These are phyloP conservation scores for Populus trichocarpa DNA, from an alignment of 441 rosid genomes.

Conservation along the genomic window DNA sequence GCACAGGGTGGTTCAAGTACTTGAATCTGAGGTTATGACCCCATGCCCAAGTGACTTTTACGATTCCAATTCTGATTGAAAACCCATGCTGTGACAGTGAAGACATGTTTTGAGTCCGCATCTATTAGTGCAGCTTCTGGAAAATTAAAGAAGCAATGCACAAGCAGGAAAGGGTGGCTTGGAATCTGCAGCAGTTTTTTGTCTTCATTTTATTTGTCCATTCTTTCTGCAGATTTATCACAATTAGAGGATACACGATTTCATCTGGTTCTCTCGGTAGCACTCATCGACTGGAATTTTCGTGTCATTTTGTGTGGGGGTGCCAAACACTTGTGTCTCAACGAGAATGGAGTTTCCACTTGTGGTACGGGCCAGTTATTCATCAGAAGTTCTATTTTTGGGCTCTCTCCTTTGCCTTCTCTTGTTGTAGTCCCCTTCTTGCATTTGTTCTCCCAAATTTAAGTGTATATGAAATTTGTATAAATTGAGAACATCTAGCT, in stretches of 20 bases:
- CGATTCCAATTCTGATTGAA: slow-evolving; percentile 73
- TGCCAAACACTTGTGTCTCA: slow-evolving; percentile 6
- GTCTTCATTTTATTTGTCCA: slow-evolving; percentile 29
- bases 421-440: slow-evolving; percentile 12
- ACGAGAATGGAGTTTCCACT: slow-evolving; percentile 16
- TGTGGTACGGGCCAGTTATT: slow-evolving; percentile 17
- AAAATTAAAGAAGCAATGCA: slow-evolving; percentile 7
- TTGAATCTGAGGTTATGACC: slow-evolving; percentile 97
- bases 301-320: slow-evolving; percentile 22
- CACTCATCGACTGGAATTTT: slow-evolving; percentile 9
- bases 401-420: neutral
- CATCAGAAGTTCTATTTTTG: neutral
- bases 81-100: slow-evolving; percentile 12
- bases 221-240: slow-evolving; percentile 41
- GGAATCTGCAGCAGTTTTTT: slow-evolving; percentile 33
- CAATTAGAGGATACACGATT: slow-evolving; percentile 14
- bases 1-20: slow-evolving; percentile 93
- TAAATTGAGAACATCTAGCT: slow-evolving; percentile 20
- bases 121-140: slow-evolving; percentile 14
- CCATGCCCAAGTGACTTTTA: slow-evolving; percentile 97
- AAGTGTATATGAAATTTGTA: slow-evolving; percentile 42
- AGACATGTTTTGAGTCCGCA: slow-evolving; percentile 14
- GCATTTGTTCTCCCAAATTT: slow-evolving; percentile 24
- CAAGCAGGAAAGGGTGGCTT: slow-evolving; percentile 16
- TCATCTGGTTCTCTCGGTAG: slow-evolving; percentile 8